These are phyloP conservation scores for Vigna nakashimae DNA, from an alignment of 306 rosid species.

Conservation along the genomic window DNA sequence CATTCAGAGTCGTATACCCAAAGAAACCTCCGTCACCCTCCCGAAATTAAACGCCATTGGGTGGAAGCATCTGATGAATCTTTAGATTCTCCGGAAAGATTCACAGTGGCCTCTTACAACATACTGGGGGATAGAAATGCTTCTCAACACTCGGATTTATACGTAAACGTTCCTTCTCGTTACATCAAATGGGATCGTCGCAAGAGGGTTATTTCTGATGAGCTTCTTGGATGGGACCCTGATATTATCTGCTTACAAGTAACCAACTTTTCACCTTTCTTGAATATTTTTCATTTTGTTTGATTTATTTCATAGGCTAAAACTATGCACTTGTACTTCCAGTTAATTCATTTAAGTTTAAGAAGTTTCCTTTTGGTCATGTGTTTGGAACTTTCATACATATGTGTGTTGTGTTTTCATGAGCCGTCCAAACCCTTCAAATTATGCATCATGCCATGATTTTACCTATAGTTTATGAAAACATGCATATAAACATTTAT, in stretches of 20 bases:
- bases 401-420: too few relatives aligned
- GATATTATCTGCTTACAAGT: conserved; percentile 88
- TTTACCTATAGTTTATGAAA: neutral
- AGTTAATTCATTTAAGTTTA: neutral
- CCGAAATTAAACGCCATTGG: conserved; percentile 69
- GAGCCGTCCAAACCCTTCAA: conserved; percentile 12
- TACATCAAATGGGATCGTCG: conserved; percentile 74
- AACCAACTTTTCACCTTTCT: conserved; percentile 32
- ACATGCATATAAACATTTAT: neutral
- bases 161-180: conserved; percentile 67
- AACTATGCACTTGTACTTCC: neutral
- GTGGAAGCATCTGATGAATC: conserved; percentile 57
- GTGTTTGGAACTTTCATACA: neutral
- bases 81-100: conserved; percentile 65
- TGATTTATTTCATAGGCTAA: too few relatives aligned
- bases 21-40: conserved; percentile 21
- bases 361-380: neutral
- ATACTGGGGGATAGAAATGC: conserved; percentile 76
- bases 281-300: too few relatives aligned
- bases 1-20: conserved; percentile 23
- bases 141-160: conserved; percentile 67
- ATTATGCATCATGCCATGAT: conserved; percentile 22
- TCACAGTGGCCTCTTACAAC: conserved; percentile 82
- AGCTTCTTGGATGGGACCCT: conserved; percentile 67
- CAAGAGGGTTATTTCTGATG: conserved; percentile 64